Evolutionary conservation across 345 rosid species (phyloP), one percentile per base, ranked within the genome.

Genomic region (Adansonia digitata): DNA sequence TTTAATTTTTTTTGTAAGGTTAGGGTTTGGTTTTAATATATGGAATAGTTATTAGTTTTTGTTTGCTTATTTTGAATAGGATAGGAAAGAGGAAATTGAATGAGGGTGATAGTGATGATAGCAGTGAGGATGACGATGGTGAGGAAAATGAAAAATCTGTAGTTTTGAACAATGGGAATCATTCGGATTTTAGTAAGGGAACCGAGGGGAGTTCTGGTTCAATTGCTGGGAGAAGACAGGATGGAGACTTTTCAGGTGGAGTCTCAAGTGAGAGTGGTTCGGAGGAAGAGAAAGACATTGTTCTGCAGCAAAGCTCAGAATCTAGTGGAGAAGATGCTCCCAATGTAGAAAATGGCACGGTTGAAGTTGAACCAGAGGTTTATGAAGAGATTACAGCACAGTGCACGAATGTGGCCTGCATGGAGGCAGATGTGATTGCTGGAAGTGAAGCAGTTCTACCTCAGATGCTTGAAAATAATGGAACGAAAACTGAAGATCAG

Each of bases 11-110:
- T 27, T 24, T 22, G 24, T 65, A 22, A 27, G 22, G 2, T 22
- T 53, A 1, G 51, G 43, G 1, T 37, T 66, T 63, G n/a, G 18
- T 48, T 7, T 31, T 51, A 64, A 15, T 10, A 27, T 76, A 55
- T 55, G 18, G 59, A 8, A 8, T 51, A 69, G 18, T 48, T 9
- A 65, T 60, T 27, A n/a, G 42, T 35, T 39, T 34, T 18, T 71
- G 56, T 40, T 57, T 68, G 74, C 40, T 46, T 71, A 14, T 48
- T 51, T 40, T 75, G 57, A 66, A 9, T 77, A 72, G 37, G 97
- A 88, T 85, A 90, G 99, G 97, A 42, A 95, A 93, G 84, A 84
- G 90, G 74, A 85, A 77, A 79, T 20, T 89, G 78, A 92, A 88
- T 26, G 63, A 57, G 35, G 27, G 92, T 77, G 97, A 91, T 49